A percentile compares a stretch with the other conserved stretches of the same genome.
phyloP scores from a whole-genome alignment of 768 basidiomycete genomes.

The Tulasnella calospora region DNA sequence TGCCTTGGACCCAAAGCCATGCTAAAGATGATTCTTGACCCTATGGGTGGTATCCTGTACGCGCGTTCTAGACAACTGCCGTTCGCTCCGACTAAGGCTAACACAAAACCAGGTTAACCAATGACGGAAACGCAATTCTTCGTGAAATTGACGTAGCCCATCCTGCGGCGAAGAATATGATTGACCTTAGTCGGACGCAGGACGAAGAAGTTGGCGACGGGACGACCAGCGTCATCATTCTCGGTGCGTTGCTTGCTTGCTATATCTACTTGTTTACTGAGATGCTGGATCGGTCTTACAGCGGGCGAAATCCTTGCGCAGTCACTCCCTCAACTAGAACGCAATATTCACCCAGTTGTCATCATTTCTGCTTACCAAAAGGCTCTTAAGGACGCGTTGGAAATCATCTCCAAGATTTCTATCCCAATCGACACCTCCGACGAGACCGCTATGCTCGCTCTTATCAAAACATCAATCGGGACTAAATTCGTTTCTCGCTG shows the following conservation, averaged over 20 bases:
- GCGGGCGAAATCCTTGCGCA: conserved; percentile 98
- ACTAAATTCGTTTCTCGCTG: conserved; percentile 96
- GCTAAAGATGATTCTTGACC: conserved; percentile 99
- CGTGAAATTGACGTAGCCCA: conserved; percentile 99
- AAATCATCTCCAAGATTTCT: conserved; percentile 82
- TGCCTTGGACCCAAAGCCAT: conserved; percentile 97
- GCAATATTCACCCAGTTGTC: conserved; percentile 97
- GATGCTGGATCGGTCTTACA: conserved; percentile 33
- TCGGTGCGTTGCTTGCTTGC: conserved; percentile 52
- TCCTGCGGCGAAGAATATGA: conserved; percentile 99
- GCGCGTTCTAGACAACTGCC: conserved; percentile 26
- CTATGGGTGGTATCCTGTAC: conserved; percentile 97
- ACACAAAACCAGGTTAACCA: conserved; percentile 63
- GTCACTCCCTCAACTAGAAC: conserved; percentile 85
- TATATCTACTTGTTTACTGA: not conserved
- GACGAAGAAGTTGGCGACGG: conserved; percentile 99
- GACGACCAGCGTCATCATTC: conserved; percentile 95
- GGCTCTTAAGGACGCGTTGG: conserved; percentile 85
- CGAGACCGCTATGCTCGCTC: conserved; percentile 86
- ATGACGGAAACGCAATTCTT: conserved; percentile 98
- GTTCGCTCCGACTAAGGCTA: no score
- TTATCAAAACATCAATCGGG: conserved; percentile 98
- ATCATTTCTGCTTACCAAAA: conserved; percentile 98
- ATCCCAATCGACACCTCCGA: conserved; percentile 80
- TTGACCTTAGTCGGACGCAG: conserved; percentile 94